These are phyloP conservation scores for Saccharomycopsis hybrid DNA, from an alignment of 1,139 yeast genomes.

Conservation along the genomic window DNA sequence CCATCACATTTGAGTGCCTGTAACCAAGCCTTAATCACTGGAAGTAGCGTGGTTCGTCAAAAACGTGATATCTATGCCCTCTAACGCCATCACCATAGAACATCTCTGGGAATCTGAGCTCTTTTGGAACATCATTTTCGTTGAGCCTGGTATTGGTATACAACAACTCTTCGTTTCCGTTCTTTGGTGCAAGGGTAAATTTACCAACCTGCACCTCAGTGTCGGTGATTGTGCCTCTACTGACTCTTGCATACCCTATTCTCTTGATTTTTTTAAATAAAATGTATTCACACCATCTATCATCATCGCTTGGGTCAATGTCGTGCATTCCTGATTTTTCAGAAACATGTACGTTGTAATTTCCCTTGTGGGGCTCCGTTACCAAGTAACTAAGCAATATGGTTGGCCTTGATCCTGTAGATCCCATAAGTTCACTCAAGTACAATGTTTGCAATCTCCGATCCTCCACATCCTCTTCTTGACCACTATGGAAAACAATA, in stretches of 20 bases:
- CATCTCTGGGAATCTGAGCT: conserved; percentile 69
- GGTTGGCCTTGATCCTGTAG: conserved; percentile 68
- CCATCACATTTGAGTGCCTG: no score
- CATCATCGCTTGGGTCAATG: conserved; percentile 91
- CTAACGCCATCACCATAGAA: conserved; percentile 93
- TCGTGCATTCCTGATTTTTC: conserved; percentile 82
- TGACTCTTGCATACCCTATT: conserved; percentile 88
- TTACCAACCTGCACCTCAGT: conserved; percentile 95
- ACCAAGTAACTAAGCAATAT: conserved; percentile 84
- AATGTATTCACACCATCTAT: conserved; percentile 97
- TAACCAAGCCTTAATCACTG: no score
- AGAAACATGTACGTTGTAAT: conserved; percentile 86
- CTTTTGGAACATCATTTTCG: conserved; percentile 53
- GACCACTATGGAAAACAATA: conserved; percentile 96
- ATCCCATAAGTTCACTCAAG: conserved; percentile 73
- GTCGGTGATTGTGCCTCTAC: conserved; percentile 91
- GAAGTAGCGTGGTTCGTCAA: conserved; percentile 78
- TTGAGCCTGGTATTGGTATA: conserved; percentile 51
- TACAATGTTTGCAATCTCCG: conserved; percentile 80
- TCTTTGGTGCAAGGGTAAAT: conserved; percentile 56
- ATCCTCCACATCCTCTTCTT: conserved; percentile 94
- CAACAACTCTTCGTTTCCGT: conserved; percentile 38
- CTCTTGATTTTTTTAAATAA: conserved; percentile 81
- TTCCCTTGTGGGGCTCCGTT: conserved; percentile 79
- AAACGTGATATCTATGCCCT: conserved; percentile 90